Evolutionary conservation across 2,329 filamentous ascomycete genomes (phyloP).

Genomic region (Verruconis gallopava): DNA sequence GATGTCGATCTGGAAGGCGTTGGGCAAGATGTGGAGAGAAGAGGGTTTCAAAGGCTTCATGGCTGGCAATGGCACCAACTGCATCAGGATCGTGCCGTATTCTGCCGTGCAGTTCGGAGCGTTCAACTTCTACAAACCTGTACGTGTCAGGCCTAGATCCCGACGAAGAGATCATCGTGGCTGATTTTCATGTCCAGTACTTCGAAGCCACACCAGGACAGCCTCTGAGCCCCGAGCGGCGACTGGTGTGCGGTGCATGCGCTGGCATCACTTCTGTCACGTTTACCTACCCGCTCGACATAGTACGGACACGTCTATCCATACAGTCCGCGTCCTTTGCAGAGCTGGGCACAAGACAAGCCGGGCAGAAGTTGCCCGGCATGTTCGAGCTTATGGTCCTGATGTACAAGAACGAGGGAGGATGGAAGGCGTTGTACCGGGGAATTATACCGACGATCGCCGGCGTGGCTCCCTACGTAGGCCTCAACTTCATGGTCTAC

Average conservation of each 20-base stretch:
- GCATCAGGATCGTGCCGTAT: conserved; percentile 94
- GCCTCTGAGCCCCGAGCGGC: conserved; percentile 58
- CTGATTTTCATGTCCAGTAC: conserved; percentile 43
- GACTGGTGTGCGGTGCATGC: conserved; percentile 77
- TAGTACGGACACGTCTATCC: conserved; percentile 86
- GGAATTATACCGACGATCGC: conserved; percentile 90
- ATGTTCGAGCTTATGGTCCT: conserved; percentile 74
- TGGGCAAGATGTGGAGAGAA: conserved; percentile 91
- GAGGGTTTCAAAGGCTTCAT: conserved; percentile 97
- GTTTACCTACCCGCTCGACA: conserved; percentile 91
- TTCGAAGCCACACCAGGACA: conserved; percentile 65
- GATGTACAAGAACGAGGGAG: conserved; percentile 91
- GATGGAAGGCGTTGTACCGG: conserved; percentile 73
- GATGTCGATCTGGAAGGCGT: conserved; percentile 74
- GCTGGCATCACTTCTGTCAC: conserved; percentile 94
- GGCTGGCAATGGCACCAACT: conserved; percentile 96
- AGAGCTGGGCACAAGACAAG: conserved; percentile 40
- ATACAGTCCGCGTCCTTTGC: conserved; percentile 96
- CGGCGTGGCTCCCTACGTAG: conserved; percentile 91
- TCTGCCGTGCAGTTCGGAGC: conserved; percentile 97
- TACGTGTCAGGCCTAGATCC: conserved; percentile 37
- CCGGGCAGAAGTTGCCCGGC: conserved; percentile 55
- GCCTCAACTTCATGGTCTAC: conserved; percentile 97
- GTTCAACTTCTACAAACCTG: conserved; percentile 93
- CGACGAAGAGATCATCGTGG: conserved; percentile 4